Conservation (phyloP, 257 asterid species). For the Solanum sitiens region DNA sequence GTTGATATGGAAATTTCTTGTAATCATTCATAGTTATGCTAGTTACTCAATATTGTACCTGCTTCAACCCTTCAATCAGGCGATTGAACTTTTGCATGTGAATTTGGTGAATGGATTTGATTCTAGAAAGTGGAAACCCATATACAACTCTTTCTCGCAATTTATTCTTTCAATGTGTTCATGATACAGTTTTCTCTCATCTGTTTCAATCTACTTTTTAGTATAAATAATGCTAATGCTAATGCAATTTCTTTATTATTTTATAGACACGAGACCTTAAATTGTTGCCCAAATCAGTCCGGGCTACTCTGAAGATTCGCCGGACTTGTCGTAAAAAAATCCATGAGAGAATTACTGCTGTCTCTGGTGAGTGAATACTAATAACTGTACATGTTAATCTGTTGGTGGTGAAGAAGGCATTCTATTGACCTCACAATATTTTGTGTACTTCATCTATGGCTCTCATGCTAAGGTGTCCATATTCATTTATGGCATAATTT, state of each 20-base stretch:
- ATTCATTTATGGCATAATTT: neutral
- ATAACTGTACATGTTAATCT: neutral
- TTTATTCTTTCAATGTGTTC: neutral
- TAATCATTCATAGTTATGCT: neutral
- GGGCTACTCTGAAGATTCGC: conserved; percentile 43
- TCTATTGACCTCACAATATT: neutral
- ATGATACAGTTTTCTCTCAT: neutral
- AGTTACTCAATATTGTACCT: neutral
- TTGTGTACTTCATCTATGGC: neutral
- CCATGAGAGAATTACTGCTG: conserved; percentile 67
- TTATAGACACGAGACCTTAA: conserved; percentile 73
- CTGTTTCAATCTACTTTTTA: neutral
- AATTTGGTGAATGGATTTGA: neutral
- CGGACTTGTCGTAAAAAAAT: conserved; percentile 72
- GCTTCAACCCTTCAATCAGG: neutral
- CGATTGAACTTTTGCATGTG: neutral
- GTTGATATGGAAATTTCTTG: neutral
- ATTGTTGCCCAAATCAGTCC: conserved; percentile 49
- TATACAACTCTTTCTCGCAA: neutral
- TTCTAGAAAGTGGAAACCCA: neutral
- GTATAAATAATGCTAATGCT: neutral
- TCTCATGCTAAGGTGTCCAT: neutral
- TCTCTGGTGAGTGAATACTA: conserved; percentile 36
- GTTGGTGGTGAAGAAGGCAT: neutral
- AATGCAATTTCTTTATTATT: neutral